These are phyloP conservation scores for Aspergillus melleus DNA, from an alignment of 2,329 filamentous ascomycete species.

Conservation along the genomic window DNA sequence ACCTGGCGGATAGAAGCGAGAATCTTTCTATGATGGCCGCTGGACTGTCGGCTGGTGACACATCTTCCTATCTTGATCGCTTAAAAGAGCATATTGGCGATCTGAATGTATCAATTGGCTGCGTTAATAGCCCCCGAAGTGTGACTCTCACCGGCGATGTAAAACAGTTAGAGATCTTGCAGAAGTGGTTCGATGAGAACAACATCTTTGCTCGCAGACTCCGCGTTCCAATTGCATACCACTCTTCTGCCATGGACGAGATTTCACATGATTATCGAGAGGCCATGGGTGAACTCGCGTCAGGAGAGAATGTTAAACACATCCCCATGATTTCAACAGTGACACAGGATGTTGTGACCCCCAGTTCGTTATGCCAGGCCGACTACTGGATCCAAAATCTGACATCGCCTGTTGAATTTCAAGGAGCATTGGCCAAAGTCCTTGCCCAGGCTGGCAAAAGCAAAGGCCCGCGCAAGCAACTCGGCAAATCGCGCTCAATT, in stretches of 20 bases:
- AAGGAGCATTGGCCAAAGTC: neutral
- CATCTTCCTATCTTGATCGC: neutral
- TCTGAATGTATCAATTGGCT: neutral
- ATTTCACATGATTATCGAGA: neutral
- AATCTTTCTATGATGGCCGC: neutral
- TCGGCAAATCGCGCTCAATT: neutral
- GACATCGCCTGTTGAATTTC: neutral
- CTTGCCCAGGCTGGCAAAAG: no score
- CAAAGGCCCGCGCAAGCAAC: neutral
- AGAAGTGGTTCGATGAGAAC: neutral
- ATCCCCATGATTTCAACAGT: neutral
- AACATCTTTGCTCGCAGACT: neutral
- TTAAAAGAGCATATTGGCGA: neutral
- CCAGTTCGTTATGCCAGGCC: neutral
- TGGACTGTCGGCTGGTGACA: no score
- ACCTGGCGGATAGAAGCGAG: neutral
- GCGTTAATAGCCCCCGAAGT: slow-evolving; percentile 4
- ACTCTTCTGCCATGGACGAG: neutral
- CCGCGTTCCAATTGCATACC: neutral
- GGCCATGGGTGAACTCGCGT: neutral
- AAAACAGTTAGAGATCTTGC: neutral
- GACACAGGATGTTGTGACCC: neutral
- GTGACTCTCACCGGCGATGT: neutral
- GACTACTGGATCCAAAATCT: neutral
- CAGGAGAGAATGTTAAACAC: neutral